A percentile compares a stretch with the other conserved stretches of the same genome.
These are phyloP conservation scores for Boletus reticuloceps DNA, from an alignment of 768 basidiomycete species.

Conservation along the genomic window DNA sequence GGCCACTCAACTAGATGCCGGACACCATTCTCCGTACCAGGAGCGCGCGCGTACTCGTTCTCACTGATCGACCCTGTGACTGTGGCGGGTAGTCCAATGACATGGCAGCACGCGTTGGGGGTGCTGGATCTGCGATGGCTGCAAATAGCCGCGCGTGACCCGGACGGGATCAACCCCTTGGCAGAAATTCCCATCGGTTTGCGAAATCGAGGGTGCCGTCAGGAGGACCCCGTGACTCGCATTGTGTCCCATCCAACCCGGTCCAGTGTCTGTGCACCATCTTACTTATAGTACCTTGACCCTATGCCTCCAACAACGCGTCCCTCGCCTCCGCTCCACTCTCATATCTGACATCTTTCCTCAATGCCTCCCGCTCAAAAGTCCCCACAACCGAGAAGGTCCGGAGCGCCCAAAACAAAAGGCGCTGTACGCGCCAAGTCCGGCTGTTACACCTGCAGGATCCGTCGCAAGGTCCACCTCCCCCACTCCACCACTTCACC, in stretches of 20 bases:
- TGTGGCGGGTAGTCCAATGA: slow-evolving; percentile 1
- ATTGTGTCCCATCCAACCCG: slow-evolving; percentile 1
- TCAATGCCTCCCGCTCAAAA: slow-evolving; percentile 40
- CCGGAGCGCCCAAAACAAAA: slow-evolving; percentile 69
- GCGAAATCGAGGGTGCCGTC: slow-evolving; percentile 20
- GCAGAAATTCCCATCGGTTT: slow-evolving; percentile 18
- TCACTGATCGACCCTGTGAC: neutral
- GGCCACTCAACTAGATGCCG: slow-evolving; percentile 11
- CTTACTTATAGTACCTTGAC: slow-evolving; percentile 31
- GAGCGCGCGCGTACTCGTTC: neutral
- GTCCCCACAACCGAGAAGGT: slow-evolving; percentile 37
- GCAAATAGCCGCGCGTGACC: slow-evolving; percentile 10
- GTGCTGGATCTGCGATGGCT: slow-evolving; percentile 20
- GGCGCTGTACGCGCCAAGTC: slow-evolving; percentile 83
- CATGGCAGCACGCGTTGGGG: neutral
- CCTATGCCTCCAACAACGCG: slow-evolving; percentile 22
- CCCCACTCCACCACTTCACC: neutral
- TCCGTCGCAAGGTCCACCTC: slow-evolving; percentile 70
- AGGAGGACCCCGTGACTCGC: slow-evolving; percentile 21
- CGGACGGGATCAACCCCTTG: slow-evolving; percentile 22
- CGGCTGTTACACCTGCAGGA: slow-evolving; percentile 86
- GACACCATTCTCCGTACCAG: too few species aligned
- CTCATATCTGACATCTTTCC: neutral
- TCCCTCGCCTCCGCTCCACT: slow-evolving; percentile 12
- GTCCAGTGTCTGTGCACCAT: neutral